These are phyloP conservation scores for Aspergillus fructus DNA, from an alignment of 2,329 filamentous ascomycete genomes.

Conservation along the genomic window DNA sequence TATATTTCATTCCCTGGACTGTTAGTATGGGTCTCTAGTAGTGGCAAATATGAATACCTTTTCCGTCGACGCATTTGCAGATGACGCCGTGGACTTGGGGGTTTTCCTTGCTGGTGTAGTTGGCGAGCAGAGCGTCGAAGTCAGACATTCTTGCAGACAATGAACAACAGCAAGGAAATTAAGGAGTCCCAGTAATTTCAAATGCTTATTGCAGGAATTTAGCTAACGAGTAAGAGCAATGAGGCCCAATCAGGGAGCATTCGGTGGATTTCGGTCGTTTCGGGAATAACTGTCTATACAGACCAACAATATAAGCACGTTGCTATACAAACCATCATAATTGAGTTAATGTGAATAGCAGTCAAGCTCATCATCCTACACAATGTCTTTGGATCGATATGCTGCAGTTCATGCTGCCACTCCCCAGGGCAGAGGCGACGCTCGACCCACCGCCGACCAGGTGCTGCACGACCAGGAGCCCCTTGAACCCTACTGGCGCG, in stretches of 20 bases:
- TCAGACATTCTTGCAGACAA: neutral
- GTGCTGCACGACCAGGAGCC: neutral
- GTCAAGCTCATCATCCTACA: neutral
- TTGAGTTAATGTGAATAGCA: neutral
- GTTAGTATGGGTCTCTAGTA: neutral
- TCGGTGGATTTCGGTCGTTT: neutral
- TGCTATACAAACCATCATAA: neutral
- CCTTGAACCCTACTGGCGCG: neutral
- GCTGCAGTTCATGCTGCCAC: neutral
- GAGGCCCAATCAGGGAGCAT: neutral
- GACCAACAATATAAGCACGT: neutral
- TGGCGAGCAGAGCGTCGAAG: conserved; percentile 6
- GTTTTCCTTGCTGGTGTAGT: conserved; percentile 2
- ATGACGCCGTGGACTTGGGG: conserved; percentile 6
- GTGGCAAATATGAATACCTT: neutral
- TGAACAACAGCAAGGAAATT: neutral
- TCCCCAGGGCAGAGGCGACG: neutral
- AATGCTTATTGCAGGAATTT: neutral
- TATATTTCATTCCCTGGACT: neutral
- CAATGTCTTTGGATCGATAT: neutral
- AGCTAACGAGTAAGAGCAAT: neutral
- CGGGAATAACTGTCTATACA: neutral
- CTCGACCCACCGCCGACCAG: neutral
- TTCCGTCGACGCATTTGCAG: conserved; percentile 6
- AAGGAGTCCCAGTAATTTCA: neutral